These are phyloP conservation scores for Coemansia sp. DNA, from an alignment of 192 early-diverging fungal species.

Conservation along the genomic window DNA sequence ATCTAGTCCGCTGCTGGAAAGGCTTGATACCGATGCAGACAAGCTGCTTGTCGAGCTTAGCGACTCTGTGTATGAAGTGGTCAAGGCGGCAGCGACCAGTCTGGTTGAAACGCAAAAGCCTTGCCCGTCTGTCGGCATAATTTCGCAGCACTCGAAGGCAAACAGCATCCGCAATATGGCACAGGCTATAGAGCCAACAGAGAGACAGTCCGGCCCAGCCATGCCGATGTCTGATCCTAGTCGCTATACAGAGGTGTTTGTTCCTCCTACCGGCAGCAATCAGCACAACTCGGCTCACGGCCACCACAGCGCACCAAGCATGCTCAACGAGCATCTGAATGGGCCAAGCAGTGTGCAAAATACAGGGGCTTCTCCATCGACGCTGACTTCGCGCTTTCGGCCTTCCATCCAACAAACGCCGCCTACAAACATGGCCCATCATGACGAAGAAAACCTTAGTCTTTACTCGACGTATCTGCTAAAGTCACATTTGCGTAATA, in stretches of 20 bases:
- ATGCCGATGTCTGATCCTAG: neutral
- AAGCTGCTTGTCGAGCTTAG: slow-evolving; percentile 40
- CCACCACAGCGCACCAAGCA: neutral
- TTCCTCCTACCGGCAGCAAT: too few relatives aligned
- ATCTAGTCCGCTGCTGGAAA: slow-evolving; percentile 37
- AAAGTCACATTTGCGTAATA: slow-evolving; percentile 54
- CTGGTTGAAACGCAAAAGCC: neutral
- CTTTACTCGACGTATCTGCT: slow-evolving; percentile 52
- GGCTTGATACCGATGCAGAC: slow-evolving; percentile 34
- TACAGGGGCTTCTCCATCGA: neutral
- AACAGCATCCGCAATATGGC: neutral
- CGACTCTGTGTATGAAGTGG: slow-evolving; percentile 26
- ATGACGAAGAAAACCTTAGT: slow-evolving; percentile 15
- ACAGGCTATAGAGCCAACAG: neutral
- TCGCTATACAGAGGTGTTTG: neutral
- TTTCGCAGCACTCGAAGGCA: neutral
- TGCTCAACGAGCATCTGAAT: neutral
- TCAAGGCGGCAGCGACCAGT: slow-evolving; percentile 20
- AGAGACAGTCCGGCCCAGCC: neutral
- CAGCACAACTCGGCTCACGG: neutral
- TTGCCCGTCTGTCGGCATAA: neutral
- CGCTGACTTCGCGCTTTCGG: neutral
- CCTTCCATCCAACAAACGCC: neutral
- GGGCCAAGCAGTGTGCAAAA: neutral
- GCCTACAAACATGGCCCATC: neutral